Evolutionary conservation across 805 yeast genomes (phyloP).

Genomic region (Saturnispora saitoi): DNA sequence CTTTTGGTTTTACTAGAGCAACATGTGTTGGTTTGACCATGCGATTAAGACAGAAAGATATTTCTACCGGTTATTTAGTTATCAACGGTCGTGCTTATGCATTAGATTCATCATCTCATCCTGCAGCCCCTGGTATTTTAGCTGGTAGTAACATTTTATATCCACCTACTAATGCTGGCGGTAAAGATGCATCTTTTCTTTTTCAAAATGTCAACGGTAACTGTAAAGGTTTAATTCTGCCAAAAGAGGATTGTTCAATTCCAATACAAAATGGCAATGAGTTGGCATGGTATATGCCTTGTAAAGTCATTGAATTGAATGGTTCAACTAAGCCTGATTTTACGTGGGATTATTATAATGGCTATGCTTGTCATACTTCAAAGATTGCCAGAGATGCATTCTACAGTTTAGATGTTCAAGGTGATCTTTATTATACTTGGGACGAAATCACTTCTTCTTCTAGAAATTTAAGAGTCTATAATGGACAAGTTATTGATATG

Average conservation of each 20-base stretch:
- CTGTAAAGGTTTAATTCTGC: constrained; percentile 69
- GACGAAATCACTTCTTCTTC: constrained; percentile 62
- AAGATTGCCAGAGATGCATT: constrained; percentile 58
- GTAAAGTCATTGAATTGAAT: constrained; percentile 59
- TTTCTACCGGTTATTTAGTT: constrained; percentile 53
- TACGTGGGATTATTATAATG: constrained; percentile 57
- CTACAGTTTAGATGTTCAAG: constrained; percentile 48
- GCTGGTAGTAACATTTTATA: constrained; percentile 65
- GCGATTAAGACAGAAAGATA: constrained; percentile 53
- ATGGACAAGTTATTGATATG: constrained; percentile 83
- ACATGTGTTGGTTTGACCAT: constrained; percentile 49
- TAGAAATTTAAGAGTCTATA: constrained; percentile 77
- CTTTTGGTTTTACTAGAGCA: constrained; percentile 82
- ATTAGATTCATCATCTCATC: constrained; percentile 61
- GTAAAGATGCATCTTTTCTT: constrained; percentile 71
- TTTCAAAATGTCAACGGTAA: constrained; percentile 91
- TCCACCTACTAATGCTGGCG: constrained; percentile 85
- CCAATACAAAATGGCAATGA: constrained; percentile 50
- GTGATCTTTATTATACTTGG: constrained; percentile 86
- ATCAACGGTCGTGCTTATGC: constrained; percentile 79
- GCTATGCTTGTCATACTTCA: constrained; percentile 90
- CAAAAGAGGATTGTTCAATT: constrained; percentile 59
- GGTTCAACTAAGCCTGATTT: constrained; percentile 64
- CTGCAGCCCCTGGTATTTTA: constrained; percentile 70
- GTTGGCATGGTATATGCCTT: constrained; percentile 96